Evolutionary conservation across 2,329 filamentous ascomycete genomes (phyloP), one percentile per base, ranked within the genome.

Genomic region (Herpotrichia juniperi): DNA sequence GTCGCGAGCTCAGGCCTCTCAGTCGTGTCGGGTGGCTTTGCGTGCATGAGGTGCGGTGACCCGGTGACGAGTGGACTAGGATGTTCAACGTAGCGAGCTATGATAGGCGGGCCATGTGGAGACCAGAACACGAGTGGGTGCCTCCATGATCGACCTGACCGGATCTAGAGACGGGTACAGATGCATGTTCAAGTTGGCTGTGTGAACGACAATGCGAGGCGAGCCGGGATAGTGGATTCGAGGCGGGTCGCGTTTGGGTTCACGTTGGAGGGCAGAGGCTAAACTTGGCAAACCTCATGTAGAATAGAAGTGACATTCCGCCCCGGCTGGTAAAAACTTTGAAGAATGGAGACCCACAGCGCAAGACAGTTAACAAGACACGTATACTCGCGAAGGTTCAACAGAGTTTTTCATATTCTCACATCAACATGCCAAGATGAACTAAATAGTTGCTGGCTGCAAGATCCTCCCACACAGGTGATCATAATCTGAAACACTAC

Each of bases 1-100:
- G 59, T 56, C 61, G 69, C 64, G 58, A 62, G 68, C 65, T 59
- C 47, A 51, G 54, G 50, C 57, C 51, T 24, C 44, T 46, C 48
- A 46, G 52, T 51, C 39, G 56, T 58, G 60, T 58, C 61, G 58
- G 63, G 59, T 62, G 64, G 63, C 61, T 58, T 56, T 66, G 65
- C 64, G 63, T 71, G 68, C 59, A 62, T 56, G 59, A 65, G 64
- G 64, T 65, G 58, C 63, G 64, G 68, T 69, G 67, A 64, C 66
- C 60, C 60, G 63, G 63, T 51, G 54, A 51, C 54, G 64, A 62
- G 67, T 62, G 55, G 53, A 65, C 59, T 61, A 14, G n/a, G n/a
- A n/a, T n/a, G 59, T 54, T 66, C 63, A 68, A 72, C 69, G 68
- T 71, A 70, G 69, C 69, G 64, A 32, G 22, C 45, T 46, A 54